Conservation (phyloP, 805 yeast genomes). For the Yamadazyma sp. region DNA sequence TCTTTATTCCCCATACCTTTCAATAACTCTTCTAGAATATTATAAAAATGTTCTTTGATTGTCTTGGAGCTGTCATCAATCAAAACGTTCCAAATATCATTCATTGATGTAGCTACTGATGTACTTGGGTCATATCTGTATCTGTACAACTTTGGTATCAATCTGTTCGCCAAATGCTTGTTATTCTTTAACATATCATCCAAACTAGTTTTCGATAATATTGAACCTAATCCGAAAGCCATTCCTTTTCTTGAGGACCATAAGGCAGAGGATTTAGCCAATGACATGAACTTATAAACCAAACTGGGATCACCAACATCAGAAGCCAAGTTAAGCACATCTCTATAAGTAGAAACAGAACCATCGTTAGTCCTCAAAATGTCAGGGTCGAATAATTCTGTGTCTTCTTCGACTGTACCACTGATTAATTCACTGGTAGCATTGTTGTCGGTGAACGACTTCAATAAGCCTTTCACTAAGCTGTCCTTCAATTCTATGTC, state of each 20-base stretch:
- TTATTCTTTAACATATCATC: slow-evolving; percentile 58
- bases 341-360: slow-evolving; percentile 87
- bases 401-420: slow-evolving; percentile 73
- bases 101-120: slow-evolving; percentile 78
- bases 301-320: slow-evolving; percentile 95
- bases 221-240: slow-evolving; percentile 88
- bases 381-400: slow-evolving; percentile 84
- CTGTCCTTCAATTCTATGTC: slow-evolving; percentile 63
- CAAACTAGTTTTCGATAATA: slow-evolving; percentile 74
- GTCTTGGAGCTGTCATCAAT: slow-evolving; percentile 57
- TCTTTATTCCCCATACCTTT: slow-evolving; percentile 73
- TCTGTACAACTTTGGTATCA: slow-evolving; percentile 80
- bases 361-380: slow-evolving; percentile 76
- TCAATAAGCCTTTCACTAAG: slow-evolving; percentile 67
- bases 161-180: slow-evolving; percentile 48
- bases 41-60: slow-evolving; percentile 50
- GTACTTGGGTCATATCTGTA: slow-evolving; percentile 82
- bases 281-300: slow-evolving; percentile 90
- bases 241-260: slow-evolving; percentile 95
- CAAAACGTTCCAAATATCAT: slow-evolving; percentile 79
- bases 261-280: slow-evolving; percentile 80
- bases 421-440: slow-evolving; percentile 45
- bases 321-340: slow-evolving; percentile 80
- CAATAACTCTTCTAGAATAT: slow-evolving; percentile 63
- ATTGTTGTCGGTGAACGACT: slow-evolving; percentile 73